phyloP scores from a whole-genome alignment of 768 basidiomycete species.

The Leccinum subtestaceum region DNA sequence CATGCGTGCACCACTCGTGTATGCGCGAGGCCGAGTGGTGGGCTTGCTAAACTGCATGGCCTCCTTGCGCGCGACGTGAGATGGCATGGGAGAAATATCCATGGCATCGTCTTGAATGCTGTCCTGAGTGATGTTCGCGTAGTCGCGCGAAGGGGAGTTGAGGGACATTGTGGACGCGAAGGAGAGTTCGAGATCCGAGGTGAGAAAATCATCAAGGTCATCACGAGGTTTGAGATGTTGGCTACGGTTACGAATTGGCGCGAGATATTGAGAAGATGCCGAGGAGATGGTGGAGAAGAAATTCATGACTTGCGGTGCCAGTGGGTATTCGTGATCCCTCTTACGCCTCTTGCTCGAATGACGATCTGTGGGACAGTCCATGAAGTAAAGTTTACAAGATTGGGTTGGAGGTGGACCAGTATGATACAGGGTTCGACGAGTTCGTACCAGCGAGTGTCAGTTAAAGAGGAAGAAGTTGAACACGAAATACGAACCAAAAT shows the following conservation, averaged over 20 bases:
- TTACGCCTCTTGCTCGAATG: conserved; percentile 47
- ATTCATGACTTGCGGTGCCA: conserved; percentile 47
- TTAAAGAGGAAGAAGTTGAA: conserved; percentile 14
- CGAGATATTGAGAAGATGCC: conserved; percentile 42
- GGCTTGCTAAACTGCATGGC: conserved; percentile 30
- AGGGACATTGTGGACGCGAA: conserved; percentile 83
- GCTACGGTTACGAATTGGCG: conserved; percentile 49
- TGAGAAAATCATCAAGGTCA: conserved; percentile 63
- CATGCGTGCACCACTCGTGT: conserved; percentile 60
- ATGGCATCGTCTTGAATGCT: conserved; percentile 58
- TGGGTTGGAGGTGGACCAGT: not conserved
- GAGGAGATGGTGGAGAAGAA: conserved; percentile 44
- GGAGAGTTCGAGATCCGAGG: conserved; percentile 77
- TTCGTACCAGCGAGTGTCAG: not conserved
- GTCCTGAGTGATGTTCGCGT: conserved; percentile 45
- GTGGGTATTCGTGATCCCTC: conserved; percentile 32
- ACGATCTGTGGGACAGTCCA: conserved; percentile 41
- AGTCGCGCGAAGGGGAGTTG: conserved; percentile 60
- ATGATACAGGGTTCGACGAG: no score
- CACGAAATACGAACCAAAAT: conserved; percentile 29
- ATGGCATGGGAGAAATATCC: conserved; percentile 76
- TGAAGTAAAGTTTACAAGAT: conserved; percentile 26
- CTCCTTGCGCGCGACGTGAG: conserved; percentile 28
- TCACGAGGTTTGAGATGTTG: conserved; percentile 43
- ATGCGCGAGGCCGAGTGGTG: conserved; percentile 56